phyloP scores from a whole-genome alignment of 2,329 filamentous ascomycete genomes.

The Fusarium sp. region DNA sequence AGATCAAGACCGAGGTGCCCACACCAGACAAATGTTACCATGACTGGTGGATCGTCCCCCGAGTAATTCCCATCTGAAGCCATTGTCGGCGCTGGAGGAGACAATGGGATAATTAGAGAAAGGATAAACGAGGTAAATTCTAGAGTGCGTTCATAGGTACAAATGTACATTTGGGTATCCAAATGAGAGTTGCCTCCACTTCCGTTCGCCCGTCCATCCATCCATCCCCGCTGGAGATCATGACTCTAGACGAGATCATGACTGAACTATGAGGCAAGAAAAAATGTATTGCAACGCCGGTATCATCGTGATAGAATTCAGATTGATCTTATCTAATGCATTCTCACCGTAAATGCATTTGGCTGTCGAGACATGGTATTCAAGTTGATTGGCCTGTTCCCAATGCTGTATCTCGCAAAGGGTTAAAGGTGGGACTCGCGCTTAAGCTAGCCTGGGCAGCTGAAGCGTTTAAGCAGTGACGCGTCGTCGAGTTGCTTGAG shows the following conservation, averaged over 20 bases:
- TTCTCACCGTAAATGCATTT: conserved; percentile 34
- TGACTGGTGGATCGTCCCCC: conserved; percentile 77
- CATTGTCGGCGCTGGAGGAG: not conserved
- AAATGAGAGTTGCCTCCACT: conserved; percentile 40
- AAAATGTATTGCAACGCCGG: conserved; percentile 33
- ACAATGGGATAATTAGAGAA: not conserved
- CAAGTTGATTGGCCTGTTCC: conserved; percentile 20
- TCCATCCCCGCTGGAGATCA: conserved; percentile 14
- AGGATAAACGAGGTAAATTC: conserved; percentile 28
- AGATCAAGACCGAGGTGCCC: conserved; percentile 68
- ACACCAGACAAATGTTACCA: conserved; percentile 70
- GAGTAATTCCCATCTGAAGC: conserved; percentile 51
- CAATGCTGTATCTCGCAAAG: conserved; percentile 23
- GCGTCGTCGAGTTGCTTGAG: conserved; percentile 59
- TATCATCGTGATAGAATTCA: conserved; percentile 25
- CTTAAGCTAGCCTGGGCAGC: conserved; percentile 11
- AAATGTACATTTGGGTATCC: conserved; percentile 47
- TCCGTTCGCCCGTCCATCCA: conserved; percentile 16
- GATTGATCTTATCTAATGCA: conserved; percentile 21
- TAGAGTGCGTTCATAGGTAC: conserved; percentile 39
- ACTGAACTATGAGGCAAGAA: conserved; percentile 13
- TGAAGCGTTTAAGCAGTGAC: conserved; percentile 49
- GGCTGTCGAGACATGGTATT: conserved; percentile 21
- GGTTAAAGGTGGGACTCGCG: conserved; percentile 5
- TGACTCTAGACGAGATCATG: conserved; percentile 15